Evolutionary conservation across 345 rosid species (phyloP).

Genomic region (Syzygium jambos): DNA sequence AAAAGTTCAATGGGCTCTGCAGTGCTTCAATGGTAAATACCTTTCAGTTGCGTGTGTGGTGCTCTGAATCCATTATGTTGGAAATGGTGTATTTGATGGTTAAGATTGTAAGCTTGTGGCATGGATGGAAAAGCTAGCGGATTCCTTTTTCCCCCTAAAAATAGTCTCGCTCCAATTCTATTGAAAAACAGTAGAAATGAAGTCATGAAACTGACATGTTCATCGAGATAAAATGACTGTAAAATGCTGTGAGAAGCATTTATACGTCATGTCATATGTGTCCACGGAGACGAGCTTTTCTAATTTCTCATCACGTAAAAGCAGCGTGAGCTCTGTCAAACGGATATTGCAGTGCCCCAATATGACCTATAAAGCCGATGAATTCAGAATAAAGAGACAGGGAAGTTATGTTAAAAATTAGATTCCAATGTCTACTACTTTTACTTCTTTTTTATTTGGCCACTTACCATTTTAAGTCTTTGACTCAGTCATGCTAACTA

Average conservation of each 20-base stretch:
- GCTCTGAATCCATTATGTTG: background rate
- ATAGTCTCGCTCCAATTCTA: background rate
- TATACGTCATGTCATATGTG: background rate
- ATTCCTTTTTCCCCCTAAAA: background rate
- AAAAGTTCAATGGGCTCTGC: conserved; percentile 69
- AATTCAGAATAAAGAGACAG: background rate
- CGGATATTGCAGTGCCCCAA: too few relatives aligned
- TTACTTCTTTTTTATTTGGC: too few relatives aligned
- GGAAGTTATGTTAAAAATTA: too few relatives aligned
- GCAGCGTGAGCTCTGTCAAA: background rate
- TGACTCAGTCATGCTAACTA: too few relatives aligned
- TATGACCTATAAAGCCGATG: background rate
- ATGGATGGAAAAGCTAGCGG: background rate
- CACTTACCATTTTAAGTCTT: too few relatives aligned
- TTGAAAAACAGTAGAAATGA: background rate
- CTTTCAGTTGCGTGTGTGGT: background rate
- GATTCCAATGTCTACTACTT: too few relatives aligned
- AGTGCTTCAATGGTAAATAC: conserved; percentile 58
- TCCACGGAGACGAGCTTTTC: background rate
- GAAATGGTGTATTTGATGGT: background rate
- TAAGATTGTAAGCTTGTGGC: background rate
- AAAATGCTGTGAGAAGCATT: background rate
- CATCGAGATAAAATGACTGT: background rate
- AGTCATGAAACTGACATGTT: background rate
- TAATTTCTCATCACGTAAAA: background rate